Percentiles rank a stretch among this genome's conserved stretches.
Evolutionary conservation across 2,329 filamentous ascomycete species (phyloP).

Genomic region (Arthrocladium fulminans): DNA sequence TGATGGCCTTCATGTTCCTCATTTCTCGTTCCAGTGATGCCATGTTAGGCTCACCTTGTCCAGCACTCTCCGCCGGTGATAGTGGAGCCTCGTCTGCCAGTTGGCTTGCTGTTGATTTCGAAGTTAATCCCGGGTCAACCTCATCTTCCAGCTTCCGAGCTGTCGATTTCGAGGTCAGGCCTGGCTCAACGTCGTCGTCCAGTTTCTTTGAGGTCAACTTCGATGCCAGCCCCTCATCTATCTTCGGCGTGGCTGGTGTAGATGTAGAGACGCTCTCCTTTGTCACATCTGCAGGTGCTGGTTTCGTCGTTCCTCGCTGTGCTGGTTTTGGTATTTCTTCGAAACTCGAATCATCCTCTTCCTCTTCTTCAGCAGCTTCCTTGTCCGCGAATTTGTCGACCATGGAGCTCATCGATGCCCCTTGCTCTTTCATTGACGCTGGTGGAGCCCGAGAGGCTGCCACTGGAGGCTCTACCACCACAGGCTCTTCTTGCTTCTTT

Average conservation of each 20-base stretch:
- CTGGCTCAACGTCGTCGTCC: not conserved
- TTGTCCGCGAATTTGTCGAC: slow-evolving; percentile 79
- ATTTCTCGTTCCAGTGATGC: slow-evolving; percentile 20
- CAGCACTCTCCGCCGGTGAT: not conserved
- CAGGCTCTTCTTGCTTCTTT: slow-evolving; percentile 46
- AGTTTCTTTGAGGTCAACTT: not conserved
- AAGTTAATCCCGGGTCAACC: not conserved
- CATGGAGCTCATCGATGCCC: slow-evolving; percentile 74
- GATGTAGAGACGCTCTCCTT: slow-evolving; percentile 12
- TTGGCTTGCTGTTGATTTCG: not conserved
- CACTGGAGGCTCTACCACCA: slow-evolving; percentile 22
- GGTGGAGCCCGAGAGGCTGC: slow-evolving; percentile 43
- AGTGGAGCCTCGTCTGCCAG: not conserved
- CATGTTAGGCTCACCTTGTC: not conserved
- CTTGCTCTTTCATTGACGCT: slow-evolving; percentile 72
- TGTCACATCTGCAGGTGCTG: slow-evolving; percentile 11
- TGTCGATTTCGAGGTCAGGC: not conserved
- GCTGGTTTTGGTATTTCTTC: slow-evolving; percentile 73
- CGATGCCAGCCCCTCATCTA: slow-evolving; percentile 5
- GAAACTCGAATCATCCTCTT: slow-evolving; percentile 68
- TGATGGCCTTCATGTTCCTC: slow-evolving; percentile 22
- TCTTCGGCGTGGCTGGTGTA: slow-evolving; percentile 11
- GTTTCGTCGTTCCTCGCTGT: slow-evolving; percentile 33
- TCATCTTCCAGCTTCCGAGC: not conserved
- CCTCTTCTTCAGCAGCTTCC: slow-evolving; percentile 52